These are phyloP conservation scores for Adansonia rubrostipa DNA, from an alignment of 441 rosid species.

Conservation along the genomic window DNA sequence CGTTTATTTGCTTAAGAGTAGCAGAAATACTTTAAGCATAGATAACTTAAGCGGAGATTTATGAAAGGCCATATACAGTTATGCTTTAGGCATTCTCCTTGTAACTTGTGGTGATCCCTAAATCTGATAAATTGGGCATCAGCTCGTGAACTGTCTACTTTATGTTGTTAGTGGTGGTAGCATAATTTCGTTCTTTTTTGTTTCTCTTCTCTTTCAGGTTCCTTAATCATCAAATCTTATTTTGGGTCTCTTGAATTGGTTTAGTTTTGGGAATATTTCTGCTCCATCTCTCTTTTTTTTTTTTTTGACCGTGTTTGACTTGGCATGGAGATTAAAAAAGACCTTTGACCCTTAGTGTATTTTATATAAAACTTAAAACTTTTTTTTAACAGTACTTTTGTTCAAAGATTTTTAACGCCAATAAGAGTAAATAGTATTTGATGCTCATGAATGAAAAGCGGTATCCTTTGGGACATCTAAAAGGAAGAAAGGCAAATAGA, in stretches of 20 bases:
- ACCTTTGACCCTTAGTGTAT: background rate
- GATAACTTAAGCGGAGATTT: background rate
- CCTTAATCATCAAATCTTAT: background rate
- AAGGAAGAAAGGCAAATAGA: background rate
- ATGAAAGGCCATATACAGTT: background rate
- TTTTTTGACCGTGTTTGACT: background rate
- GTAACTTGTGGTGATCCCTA: background rate
- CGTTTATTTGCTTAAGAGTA: background rate
- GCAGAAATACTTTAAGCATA: background rate
- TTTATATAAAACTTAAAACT: background rate
- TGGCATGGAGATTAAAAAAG: background rate
- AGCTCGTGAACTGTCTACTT: constrained; percentile 12
- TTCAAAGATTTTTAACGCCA: background rate
- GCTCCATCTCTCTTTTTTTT: background rate
- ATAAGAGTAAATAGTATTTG: background rate
- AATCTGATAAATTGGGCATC: background rate
- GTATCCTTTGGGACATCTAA: background rate
- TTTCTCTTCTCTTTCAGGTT: background rate
- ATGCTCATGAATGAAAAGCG: background rate
- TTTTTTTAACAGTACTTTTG: background rate
- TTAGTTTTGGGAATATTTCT: background rate
- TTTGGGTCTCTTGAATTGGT: background rate
- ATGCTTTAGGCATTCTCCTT: constrained; percentile 13
- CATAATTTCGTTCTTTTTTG: background rate
- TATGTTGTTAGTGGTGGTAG: constrained; percentile 14